A percentile compares a stretch with the other conserved stretches of the same genome.
phyloP scores from a whole-genome alignment of 768 basidiomycete species.

The Cystobasidium ongulense region DNA sequence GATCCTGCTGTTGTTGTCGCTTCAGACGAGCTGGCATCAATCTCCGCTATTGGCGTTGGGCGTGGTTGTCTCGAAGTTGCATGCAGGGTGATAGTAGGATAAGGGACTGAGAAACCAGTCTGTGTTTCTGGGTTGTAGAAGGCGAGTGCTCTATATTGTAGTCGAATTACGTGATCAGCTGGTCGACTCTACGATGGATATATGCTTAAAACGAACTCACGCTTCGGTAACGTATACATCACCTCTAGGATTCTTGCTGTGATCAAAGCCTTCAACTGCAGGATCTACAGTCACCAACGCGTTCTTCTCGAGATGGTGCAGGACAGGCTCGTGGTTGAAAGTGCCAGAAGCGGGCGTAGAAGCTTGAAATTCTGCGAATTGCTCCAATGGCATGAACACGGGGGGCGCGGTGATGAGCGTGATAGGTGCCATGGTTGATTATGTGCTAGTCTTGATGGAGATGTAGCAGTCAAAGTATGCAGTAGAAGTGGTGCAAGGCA shows the following conservation, averaged over 20 bases:
- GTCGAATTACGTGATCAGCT: not conserved
- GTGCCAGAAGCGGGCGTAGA: slow-evolving; percentile 22
- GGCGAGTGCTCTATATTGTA: slow-evolving; percentile 56
- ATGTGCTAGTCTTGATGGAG: not conserved
- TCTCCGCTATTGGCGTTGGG: not conserved
- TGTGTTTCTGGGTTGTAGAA: slow-evolving; percentile 62
- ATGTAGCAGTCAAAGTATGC: not conserved
- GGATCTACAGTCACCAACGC: slow-evolving; percentile 12
- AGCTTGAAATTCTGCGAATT: slow-evolving; percentile 13
- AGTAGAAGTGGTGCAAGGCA: not conserved
- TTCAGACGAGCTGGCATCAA: slow-evolving; percentile 1
- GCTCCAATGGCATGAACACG: slow-evolving; percentile 8
- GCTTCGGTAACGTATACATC: slow-evolving; percentile 29
- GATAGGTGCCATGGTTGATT: slow-evolving; percentile 22
- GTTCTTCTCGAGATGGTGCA: slow-evolving; percentile 20
- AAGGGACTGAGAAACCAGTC: slow-evolving; percentile 72
- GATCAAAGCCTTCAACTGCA: slow-evolving; percentile 20
- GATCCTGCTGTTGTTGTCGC: slow-evolving; percentile 27
- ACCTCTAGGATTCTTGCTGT: not conserved
- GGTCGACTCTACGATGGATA: not conserved
- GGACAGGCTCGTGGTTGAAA: slow-evolving; percentile 25
- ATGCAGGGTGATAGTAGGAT: slow-evolving; percentile 84
- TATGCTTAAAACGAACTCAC: not conserved
- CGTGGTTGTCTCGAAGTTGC: slow-evolving; percentile 67
- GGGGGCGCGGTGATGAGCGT: slow-evolving; percentile 19